Evolutionary conservation across 805 yeast species (phyloP), one percentile per base, ranked within the genome.

Genomic region (Candida ulmi): DNA sequence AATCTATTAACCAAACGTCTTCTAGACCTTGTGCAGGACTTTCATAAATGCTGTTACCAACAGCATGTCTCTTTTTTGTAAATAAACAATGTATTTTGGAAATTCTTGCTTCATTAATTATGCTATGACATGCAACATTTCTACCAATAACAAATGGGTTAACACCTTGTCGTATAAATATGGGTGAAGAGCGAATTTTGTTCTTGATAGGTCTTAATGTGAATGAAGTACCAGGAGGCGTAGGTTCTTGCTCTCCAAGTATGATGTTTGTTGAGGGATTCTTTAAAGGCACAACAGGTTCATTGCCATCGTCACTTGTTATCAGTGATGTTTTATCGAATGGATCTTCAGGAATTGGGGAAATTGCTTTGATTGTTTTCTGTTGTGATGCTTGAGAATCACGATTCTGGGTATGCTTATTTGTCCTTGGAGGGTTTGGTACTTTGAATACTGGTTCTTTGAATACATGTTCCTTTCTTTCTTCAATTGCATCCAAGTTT

Each of bases 21-120:
- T 80, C 85, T 8, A 80, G 61, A 42, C 82, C 81, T 60, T 76
- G 82, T 0, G 88, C 88, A 0, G 90, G 88, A 9, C 83, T 76
- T 48, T 80, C 87, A 53, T 66, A 76, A 4, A 80, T 69, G 25
- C 78, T 68, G 24, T 68, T 65, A 12, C 73, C 72, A 4, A 77
- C 72, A 0, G 79, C 79, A 53, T 82, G 87, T 42, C 88, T 67
- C 43, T 78, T 73, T 51, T 77, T 77, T 39, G 69, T 51, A 12
- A 91, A 66, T 24, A 79, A 63, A 58, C 96, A 88, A 60, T 93
- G 98, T 1, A 81, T 69, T 47, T 88, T 85, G 2, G 97, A 90
- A 51, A 91, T 72, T 34, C 96, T 63, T 49, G 73, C 83, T 48
- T 90, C 96, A 25, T 73, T 65, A 15, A 86, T 74, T 32, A 66